Percentiles rank a stretch among this genome's conserved stretches.
phyloP scores from a whole-genome alignment of 306 rosid species.

The Dryas drummondii region DNA sequence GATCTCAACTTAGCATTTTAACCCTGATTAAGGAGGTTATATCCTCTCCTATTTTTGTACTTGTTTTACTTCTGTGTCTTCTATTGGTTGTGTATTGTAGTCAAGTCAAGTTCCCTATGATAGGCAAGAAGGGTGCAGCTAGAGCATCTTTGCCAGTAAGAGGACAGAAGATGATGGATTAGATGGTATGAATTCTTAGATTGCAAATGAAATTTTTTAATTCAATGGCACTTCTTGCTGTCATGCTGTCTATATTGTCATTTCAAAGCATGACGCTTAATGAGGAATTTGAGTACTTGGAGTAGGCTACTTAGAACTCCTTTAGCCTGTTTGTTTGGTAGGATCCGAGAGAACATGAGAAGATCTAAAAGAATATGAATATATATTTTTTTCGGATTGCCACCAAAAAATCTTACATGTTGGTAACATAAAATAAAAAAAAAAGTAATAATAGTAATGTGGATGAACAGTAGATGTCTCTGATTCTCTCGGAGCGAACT shows the following conservation, averaged over 20 bases:
- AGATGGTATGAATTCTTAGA: not conserved
- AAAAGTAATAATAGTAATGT: not conserved
- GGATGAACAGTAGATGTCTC: not conserved
- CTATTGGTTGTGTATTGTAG: constrained; percentile 51
- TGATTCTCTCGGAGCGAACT: not conserved
- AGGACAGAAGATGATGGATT: constrained; percentile 17
- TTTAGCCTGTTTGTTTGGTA: no score
- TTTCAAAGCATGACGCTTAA: no score
- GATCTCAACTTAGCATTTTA: constrained; percentile 33
- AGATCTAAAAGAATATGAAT: no score
- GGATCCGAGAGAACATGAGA: no score
- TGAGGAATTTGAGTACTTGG: no score
- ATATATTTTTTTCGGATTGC: not conserved
- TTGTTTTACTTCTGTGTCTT: constrained; percentile 59
- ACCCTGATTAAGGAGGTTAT: constrained; percentile 32
- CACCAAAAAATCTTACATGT: not conserved
- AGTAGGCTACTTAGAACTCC: no score
- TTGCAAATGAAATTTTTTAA: not conserved
- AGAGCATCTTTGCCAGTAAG: constrained; percentile 38
- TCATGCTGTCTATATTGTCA: no score
- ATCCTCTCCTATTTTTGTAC: constrained; percentile 57
- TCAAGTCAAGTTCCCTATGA: constrained; percentile 77
- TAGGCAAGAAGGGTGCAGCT: constrained; percentile 43
- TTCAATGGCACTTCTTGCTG: not conserved
- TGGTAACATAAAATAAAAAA: not conserved